A percentile compares a stretch with the other conserved stretches of the same genome.
Conservation (phyloP, 768 basidiomycete genomes). For the Clitopilus hobsonii region DNA sequence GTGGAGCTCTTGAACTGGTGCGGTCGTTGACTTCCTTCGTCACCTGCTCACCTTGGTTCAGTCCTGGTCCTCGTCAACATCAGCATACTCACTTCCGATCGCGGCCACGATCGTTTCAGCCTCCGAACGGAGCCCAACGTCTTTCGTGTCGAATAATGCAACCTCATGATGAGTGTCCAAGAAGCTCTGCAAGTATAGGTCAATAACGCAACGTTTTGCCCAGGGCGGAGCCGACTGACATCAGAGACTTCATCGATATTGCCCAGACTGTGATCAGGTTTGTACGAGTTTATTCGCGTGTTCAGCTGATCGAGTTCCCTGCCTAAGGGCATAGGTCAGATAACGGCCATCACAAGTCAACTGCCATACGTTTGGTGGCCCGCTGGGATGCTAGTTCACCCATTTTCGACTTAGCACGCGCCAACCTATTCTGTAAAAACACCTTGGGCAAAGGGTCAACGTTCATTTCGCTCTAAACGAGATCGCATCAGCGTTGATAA, state of each 20-base stretch:
- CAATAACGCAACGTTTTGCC: slow-evolving; percentile 12
- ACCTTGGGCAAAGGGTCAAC: slow-evolving; percentile 70
- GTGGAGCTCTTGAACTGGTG: slow-evolving; percentile 83
- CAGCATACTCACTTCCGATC: slow-evolving; percentile 51
- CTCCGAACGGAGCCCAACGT: slow-evolving; percentile 58
- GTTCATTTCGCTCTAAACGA: slow-evolving; percentile 50
- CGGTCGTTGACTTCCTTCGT: slow-evolving; percentile 65
- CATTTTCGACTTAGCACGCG: slow-evolving; percentile 55
- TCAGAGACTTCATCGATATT: slow-evolving; percentile 54
- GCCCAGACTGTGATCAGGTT: slow-evolving; percentile 45
- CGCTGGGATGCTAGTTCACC: slow-evolving; percentile 55
- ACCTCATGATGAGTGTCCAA: slow-evolving; percentile 62
- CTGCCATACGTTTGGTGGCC: slow-evolving; percentile 48
- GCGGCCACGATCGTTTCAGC: slow-evolving; percentile 53
- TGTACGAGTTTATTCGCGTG: slow-evolving; percentile 42
- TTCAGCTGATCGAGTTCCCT: slow-evolving; percentile 49
- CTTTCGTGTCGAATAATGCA: slow-evolving; percentile 48
- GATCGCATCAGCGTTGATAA: not conserved
- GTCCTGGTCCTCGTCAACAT: too few relatives aligned
- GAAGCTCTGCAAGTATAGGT: slow-evolving; percentile 43
- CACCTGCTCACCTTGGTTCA: slow-evolving; percentile 42
- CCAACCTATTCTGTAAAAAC: slow-evolving; percentile 76
- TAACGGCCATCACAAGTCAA: slow-evolving; percentile 1
- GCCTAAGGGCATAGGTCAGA: slow-evolving; percentile 30
- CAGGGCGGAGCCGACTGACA: slow-evolving; percentile 28